Evolutionary conservation across 2,329 filamentous ascomycete species (phyloP).

Genomic region (Colletotrichum cereale): DNA sequence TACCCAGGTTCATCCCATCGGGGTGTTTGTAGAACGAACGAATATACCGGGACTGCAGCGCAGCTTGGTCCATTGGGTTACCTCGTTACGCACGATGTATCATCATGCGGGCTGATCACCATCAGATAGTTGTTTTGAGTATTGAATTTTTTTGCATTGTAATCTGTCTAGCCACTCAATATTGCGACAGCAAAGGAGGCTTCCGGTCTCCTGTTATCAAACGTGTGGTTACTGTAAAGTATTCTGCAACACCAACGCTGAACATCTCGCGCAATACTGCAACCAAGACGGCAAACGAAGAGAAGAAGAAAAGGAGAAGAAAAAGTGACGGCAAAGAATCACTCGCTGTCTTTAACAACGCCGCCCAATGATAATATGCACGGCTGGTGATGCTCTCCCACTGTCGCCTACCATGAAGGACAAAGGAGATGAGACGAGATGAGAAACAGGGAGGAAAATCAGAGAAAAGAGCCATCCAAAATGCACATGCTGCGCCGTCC

Average conservation of each 20-base stretch:
- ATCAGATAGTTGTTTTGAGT: neutral
- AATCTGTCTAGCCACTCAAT: neutral
- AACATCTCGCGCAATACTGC: neutral
- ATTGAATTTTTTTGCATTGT: neutral
- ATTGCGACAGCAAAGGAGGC: neutral
- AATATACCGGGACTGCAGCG: neutral
- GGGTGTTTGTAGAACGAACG: no score
- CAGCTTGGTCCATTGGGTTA: no score
- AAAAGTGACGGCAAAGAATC: constrained; percentile 1
- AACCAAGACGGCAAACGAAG: neutral
- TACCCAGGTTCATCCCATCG: neutral
- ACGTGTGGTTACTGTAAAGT: constrained; percentile 5
- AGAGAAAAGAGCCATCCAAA: constrained; percentile 2
- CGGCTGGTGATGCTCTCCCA: constrained; percentile 16
- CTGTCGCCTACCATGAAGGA: constrained; percentile 8
- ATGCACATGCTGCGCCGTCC: constrained; percentile 34
- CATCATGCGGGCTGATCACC: neutral
- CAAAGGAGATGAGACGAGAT: constrained; percentile 4
- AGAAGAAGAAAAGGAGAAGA: neutral
- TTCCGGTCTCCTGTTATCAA: neutral
- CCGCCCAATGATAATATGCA: constrained; percentile 36
- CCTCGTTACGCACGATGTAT: neutral
- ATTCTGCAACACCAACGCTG: constrained; percentile 20
- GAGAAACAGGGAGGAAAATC: neutral
- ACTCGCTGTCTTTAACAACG: constrained; percentile 21